phyloP scores from a whole-genome alignment of 2,329 filamentous ascomycete genomes.

The Tolypocladium ovalisporum region DNA sequence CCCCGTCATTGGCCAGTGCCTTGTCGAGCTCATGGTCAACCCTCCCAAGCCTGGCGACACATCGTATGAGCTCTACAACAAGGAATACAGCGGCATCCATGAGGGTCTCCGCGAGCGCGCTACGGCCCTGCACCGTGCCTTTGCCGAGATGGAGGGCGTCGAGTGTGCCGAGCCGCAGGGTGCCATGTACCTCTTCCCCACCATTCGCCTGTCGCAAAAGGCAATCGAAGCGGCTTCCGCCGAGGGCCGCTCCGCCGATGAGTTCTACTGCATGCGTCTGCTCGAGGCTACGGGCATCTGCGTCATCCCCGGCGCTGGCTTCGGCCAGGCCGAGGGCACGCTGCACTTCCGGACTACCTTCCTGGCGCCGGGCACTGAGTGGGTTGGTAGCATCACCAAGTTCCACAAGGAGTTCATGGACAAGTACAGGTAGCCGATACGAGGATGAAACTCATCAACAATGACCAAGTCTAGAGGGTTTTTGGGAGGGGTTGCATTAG shows the following conservation, averaged over 20 bases:
- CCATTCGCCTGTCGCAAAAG: slow-evolving; percentile 68
- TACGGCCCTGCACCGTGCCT: slow-evolving; percentile 77
- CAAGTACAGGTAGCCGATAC: slow-evolving; percentile 46
- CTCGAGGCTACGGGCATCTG: slow-evolving; percentile 93
- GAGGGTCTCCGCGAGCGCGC: slow-evolving; percentile 70
- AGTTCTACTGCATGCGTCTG: slow-evolving; percentile 87
- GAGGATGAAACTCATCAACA: neutral
- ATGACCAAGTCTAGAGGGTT: neutral
- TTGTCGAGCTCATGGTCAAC: slow-evolving; percentile 97
- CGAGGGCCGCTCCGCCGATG: slow-evolving; percentile 68
- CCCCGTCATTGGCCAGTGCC: slow-evolving; percentile 88
- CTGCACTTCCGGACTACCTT: slow-evolving; percentile 96
- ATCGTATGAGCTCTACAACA: slow-evolving; percentile 70
- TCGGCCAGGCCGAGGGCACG: slow-evolving; percentile 85
- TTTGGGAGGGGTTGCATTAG: neutral
- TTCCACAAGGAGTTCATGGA: slow-evolving; percentile 91
- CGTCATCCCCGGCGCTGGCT: slow-evolving; percentile 83
- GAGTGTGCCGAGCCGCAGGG: slow-evolving; percentile 84
- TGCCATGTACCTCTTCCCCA: slow-evolving; percentile 98
- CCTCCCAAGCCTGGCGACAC: slow-evolving; percentile 76
- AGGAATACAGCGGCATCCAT: slow-evolving; percentile 79
- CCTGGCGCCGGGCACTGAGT: slow-evolving; percentile 89
- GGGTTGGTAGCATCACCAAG: slow-evolving; percentile 75
- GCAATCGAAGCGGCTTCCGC: slow-evolving; percentile 65
- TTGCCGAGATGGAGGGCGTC: slow-evolving; percentile 91